These are phyloP conservation scores for Gleditsia sinensis DNA, from an alignment of 306 rosid species.

Conservation along the genomic window DNA sequence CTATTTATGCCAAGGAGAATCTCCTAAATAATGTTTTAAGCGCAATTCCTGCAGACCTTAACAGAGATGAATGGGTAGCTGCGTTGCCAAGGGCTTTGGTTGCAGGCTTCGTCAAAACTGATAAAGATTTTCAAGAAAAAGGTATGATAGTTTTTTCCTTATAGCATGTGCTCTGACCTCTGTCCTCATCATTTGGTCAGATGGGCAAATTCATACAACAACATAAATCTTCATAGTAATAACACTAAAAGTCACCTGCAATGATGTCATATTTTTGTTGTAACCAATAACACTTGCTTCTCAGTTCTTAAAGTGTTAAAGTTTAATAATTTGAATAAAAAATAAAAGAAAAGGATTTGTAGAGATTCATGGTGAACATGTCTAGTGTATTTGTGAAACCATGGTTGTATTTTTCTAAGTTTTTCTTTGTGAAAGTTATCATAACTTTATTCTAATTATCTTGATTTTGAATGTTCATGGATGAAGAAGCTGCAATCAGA, in stretches of 20 bases:
- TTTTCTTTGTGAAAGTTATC: background rate
- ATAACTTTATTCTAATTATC: background rate
- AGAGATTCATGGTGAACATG: constrained; percentile 16
- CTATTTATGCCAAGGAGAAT: constrained; percentile 92
- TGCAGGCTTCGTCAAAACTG: constrained; percentile 98
- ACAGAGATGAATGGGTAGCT: constrained; percentile 93
- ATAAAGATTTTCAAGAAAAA: constrained; percentile 82
- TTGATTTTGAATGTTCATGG: background rate
- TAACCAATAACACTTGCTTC: background rate
- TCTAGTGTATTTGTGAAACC: background rate
- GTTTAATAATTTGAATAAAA: background rate
- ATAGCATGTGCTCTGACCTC: constrained; percentile 6
- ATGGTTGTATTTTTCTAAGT: constrained; percentile 8
- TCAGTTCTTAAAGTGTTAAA: constrained; percentile 6
- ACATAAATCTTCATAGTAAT: constrained; percentile 22
- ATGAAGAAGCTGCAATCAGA: background rate
- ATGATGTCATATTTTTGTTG: background rate
- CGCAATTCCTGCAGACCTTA: constrained; percentile 89
- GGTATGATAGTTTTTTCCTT: constrained; percentile 49
- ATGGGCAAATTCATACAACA: background rate
- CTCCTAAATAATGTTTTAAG: constrained; percentile 75
- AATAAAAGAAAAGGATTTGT: background rate
- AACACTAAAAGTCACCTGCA: constrained; percentile 12
- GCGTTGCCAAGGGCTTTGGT: constrained; percentile 98
- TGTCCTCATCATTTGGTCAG: constrained; percentile 19